These are phyloP conservation scores for Mesembryanthemum crystallinum DNA, from an alignment of 148 eudicot genomes.

Conservation along the genomic window DNA sequence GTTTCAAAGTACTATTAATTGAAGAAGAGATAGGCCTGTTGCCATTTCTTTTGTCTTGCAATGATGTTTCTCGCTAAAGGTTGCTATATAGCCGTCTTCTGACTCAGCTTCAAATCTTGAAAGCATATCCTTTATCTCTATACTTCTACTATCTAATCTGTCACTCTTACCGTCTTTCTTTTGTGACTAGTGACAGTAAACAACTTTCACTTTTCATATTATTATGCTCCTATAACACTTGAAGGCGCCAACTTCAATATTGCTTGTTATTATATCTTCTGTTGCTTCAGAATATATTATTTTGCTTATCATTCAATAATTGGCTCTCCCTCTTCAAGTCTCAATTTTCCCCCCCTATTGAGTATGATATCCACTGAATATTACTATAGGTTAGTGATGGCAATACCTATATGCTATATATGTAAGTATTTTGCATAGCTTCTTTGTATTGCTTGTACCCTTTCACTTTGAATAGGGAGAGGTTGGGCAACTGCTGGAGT, in stretches of 20 bases:
- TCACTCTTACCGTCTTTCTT: neutral
- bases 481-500: constrained; percentile 97
- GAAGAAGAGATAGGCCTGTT: constrained; percentile 1
- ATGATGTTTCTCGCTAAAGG: neutral
- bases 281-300: neutral
- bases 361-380: neutral
- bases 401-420: constrained; percentile 20
- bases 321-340: constrained; percentile 3
- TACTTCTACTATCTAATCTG: neutral
- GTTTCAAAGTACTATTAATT: neutral
- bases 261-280: neutral
- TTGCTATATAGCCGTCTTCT: neutral
- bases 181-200: neutral
- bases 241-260: neutral
- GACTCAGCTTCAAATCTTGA: neutral
- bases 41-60: neutral
- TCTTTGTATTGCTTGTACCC: constrained; percentile 68
- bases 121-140: neutral
- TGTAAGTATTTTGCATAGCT: constrained; percentile 38
- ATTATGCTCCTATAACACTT: neutral
- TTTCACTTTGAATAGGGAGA: constrained; percentile 86
- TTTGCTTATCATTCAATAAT: neutral
- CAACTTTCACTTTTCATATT: constrained; percentile 4
- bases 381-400: constrained; percentile 16
- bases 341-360: neutral